Evolutionary conservation across 306 rosid genomes (phyloP), one percentile per base, ranked within the genome.

Genomic region (Glycine latifolia): DNA sequence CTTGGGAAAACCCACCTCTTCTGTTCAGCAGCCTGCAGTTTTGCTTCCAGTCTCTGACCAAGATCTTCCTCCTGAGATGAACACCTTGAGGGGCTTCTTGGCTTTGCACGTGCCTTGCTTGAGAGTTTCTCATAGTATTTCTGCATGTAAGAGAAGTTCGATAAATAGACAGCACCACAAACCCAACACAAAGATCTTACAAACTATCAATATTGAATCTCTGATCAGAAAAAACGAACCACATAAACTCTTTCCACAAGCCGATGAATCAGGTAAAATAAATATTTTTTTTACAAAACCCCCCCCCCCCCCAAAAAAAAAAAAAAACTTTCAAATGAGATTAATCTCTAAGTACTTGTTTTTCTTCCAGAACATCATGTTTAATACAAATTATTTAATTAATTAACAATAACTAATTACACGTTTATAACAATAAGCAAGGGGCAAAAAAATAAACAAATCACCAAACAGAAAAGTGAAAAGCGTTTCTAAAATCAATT

Each of bases 21-120:
- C 88, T 87, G 95, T 75, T 92, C 94, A 70, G 99, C 98, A 67
- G 97, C 99, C 84, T 88, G 93, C 81, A 95, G 91, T 83, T 91
- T 95, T n/a, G 97, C 98, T 79, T 91, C 94, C 3, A 93, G 91
- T 58, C 98, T 91, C 91, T 90, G 95, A 16, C 87, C 96, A 71
- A 85, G 96, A 85, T 93, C 93, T 68, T 93, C 96, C 67, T 89
- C 97, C 31, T 86, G 86, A 31, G 91, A 89, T 50, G 93, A 92
- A 83, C 90, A 90, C 56, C 87, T 84, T 7, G 90, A 81, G 13
- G 93, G 94, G 84, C 91, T 95, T 86, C 93, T 92, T 7, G 92
- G 94, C 86, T 95, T 95, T 12, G 93, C 81, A 49, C 99, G 89
- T 50, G 99, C 98, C 91, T 91, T 95, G 87, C 87, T 92, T 59